Base-by-base conservation (phyloP, 2,329 filamentous ascomycete species). In the Aspergillus proliferans region DNA sequence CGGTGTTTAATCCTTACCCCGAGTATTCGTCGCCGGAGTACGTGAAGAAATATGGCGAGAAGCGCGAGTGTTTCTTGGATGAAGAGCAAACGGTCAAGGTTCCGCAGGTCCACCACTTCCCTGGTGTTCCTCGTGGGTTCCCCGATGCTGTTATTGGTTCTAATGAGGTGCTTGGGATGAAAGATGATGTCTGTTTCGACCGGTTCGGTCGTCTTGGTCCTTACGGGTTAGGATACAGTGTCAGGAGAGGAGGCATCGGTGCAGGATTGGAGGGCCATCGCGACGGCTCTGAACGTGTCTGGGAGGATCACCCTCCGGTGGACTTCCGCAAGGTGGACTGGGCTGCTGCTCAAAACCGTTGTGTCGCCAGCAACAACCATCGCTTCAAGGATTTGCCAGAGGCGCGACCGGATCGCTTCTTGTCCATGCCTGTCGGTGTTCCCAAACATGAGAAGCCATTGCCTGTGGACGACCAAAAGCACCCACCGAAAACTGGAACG, bases 181-280 rank as follows among this genome's bases (percentile, higher is more conserved):
- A 86, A 15, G 82, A 94, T 56, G 86, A 95, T 60, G 81, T 96
- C 43, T 98, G 93, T 71, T 96, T 95, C 63, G 93, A 98, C 58
- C 81, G 93, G 2, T 95, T 88, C 64, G 92, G 92, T 3, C 81
- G 90, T 54, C 81, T 93, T 26, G 91, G 88, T 0, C 87, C 92
- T 0, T 98, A 98, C 59, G 92, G 92, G 0, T 82, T 89, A 52
- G 92, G 92, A 7, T 97, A 97, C 67, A 88, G 86, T 28, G 75
- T 79, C 30, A 83, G 83, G 50, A 83, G 79, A 55, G 92, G 92
- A 10, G 92, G 92, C 1, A 83, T 86, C 22, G 90, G 92, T 4
- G 84, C 87, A n/a, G 91, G 88, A 9, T 81, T 94, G 67, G 84
- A 90, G 59, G 89, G 89, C 19, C 87, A 96, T 54, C 83, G 79